A percentile compares a stretch with the other conserved stretches of the same genome.
phyloP scores from a whole-genome alignment of 305 asterid species.

The Caryopteris hybrid region DNA sequence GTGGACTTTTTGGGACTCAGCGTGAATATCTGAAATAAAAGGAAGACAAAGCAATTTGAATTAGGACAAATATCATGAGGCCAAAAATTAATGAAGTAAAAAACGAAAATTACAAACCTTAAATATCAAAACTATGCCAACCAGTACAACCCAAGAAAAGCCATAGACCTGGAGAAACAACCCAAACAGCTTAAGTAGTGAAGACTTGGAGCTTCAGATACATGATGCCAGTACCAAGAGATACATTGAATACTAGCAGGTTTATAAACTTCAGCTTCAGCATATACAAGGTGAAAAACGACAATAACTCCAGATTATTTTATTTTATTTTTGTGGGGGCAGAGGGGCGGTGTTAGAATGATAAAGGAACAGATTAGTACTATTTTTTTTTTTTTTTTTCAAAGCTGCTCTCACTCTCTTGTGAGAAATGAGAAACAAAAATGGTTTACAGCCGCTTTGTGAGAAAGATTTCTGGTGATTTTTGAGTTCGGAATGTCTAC shows the following conservation, averaged over 20 bases:
- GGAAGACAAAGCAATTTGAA: constrained; percentile 7
- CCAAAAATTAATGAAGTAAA: neutral
- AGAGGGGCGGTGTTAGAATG: too few species aligned
- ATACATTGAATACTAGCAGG: neutral
- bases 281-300: neutral
- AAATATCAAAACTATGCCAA: constrained; percentile 74
- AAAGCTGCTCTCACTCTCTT: too few species aligned
- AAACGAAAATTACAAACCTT: constrained; percentile 56
- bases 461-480: too few species aligned
- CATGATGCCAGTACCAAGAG: neutral
- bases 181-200: constrained; percentile 7
- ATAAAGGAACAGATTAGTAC: neutral
- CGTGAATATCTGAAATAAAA: constrained; percentile 65
- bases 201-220: neutral
- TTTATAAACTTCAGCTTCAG: neutral
- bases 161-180: constrained; percentile 64
- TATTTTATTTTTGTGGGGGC: too few species aligned
- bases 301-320: too few species aligned
- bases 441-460: too few species aligned
- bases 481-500: too few species aligned
- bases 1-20: constrained; percentile 79
- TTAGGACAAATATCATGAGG: neutral
- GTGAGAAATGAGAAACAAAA: too few species aligned
- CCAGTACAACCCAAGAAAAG: constrained; percentile 89
- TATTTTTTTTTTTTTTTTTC: too few species aligned